Base-by-base conservation (phyloP, 2,329 filamentous ascomycete species). In the Epichloe amarillans region DNA sequence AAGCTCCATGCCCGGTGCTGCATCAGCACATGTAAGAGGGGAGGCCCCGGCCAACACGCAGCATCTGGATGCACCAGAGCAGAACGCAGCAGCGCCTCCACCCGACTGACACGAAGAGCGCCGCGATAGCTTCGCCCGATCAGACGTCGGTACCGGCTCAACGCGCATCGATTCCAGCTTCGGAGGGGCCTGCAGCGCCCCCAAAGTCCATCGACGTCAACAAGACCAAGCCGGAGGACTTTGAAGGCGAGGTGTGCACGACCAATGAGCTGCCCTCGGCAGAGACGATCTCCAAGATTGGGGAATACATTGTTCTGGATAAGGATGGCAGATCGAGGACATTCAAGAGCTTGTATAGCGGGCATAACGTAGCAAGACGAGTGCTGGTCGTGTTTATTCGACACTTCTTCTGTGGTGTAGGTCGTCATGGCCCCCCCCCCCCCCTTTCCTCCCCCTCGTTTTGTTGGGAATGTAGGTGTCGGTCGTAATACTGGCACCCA, bases 341-440 rank as follows among this genome's bases (percentile, higher is more conserved):
- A 0, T 88, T 88, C 65, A 76, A 76, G 64, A 80, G 75, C 57
- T 66, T 86, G 30, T 83, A 82, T 62, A 73, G 70, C 36, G 77
- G 78, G 4, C 70, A 64, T 45, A 76, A 76, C 50, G 70, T 72
- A 3, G 70, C 75, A 12, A 69, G 73, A 17, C 70, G 80, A 3
- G 78, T 86, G 30, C 71, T 90, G 35, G 66, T 88, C 41, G 79
- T 89, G 57, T 89, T 90, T 62, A 74, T 90, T 52, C 76, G 86
- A 43, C 85, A 89, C 67, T 90, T 89, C 66, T 88, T 86, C 72
- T 89, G 86, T 62, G 84, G 84, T 37, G 84, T 87, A 73, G 65
- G 83, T 74, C 40, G 83, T 74, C 41, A 12, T 10, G 36, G 5
- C 23, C 4, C 12, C 36, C 35, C 35, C 21, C 23, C 23, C 6